Evolutionary conservation across 805 yeast genomes (phyloP).

Genomic region (Sporopachydermia quercuum): DNA sequence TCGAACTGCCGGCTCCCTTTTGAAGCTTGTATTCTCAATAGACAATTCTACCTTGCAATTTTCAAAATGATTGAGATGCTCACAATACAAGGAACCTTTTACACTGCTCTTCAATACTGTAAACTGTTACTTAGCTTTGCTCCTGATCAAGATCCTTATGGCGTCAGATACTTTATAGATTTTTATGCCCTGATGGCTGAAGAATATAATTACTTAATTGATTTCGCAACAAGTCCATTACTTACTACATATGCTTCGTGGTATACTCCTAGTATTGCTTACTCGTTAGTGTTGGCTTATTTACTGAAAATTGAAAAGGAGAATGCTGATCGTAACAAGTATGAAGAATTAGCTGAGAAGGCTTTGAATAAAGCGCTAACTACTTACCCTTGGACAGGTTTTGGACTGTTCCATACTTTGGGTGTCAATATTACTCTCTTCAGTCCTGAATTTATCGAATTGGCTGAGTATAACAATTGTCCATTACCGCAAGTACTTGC

Average conservation of each 20-base stretch:
- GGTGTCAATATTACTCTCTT: slow-evolving; percentile 11
- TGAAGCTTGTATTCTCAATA: slow-evolving; percentile 47
- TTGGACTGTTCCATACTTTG: slow-evolving; percentile 31
- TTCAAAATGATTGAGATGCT: slow-evolving; percentile 58
- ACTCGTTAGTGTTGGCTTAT: slow-evolving; percentile 51
- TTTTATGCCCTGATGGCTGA: slow-evolving; percentile 54
- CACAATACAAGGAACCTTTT: slow-evolving; percentile 63
- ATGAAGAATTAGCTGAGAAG: slow-evolving; percentile 28
- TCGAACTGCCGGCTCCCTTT: slow-evolving; percentile 56
- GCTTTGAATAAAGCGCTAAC: slow-evolving; percentile 36
- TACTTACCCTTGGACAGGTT: slow-evolving; percentile 44
- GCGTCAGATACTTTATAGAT: slow-evolving; percentile 73
- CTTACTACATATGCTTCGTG: slow-evolving; percentile 44
- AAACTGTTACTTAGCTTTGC: slow-evolving; percentile 53
- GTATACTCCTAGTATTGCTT: slow-evolving; percentile 60
- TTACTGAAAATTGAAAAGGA: slow-evolving; percentile 13
- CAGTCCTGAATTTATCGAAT: too few relatives aligned
- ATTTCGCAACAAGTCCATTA: slow-evolving; percentile 41
- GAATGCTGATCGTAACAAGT: slow-evolving; percentile 11
- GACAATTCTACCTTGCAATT: slow-evolving; percentile 61
- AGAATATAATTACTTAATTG: slow-evolving; percentile 47
- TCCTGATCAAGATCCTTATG: slow-evolving; percentile 74
- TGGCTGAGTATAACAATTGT: background rate
- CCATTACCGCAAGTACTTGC: slow-evolving; percentile 19
- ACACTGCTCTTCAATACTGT: slow-evolving; percentile 64